Evolutionary conservation across 2,329 filamentous ascomycete genomes (phyloP).

Genomic region (Clonostachys rosea): DNA sequence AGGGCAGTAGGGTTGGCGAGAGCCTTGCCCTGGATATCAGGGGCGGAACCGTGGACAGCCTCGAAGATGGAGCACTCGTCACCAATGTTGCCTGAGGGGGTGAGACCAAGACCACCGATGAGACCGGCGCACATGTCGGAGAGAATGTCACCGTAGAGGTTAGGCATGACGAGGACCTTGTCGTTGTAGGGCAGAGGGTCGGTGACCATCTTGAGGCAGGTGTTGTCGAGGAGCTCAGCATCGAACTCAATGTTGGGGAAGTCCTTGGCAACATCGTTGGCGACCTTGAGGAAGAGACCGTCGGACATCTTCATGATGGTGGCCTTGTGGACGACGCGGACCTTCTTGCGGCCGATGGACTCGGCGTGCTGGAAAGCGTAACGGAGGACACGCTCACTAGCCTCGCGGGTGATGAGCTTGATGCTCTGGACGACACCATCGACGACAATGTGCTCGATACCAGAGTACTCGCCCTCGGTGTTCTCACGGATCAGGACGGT

Average conservation of each 20-base stretch:
- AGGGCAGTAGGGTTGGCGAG: constrained; percentile 97
- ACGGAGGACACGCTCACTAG: constrained; percentile 90
- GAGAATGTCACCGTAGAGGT: constrained; percentile 98
- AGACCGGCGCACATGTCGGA: constrained; percentile 99
- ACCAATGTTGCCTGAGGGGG: constrained; percentile 96
- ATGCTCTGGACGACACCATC: constrained; percentile 98
- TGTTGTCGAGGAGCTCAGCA: constrained; percentile 97
- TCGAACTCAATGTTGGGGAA: constrained; percentile 96
- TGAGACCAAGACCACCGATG: constrained; percentile 94
- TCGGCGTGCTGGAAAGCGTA: constrained; percentile 98
- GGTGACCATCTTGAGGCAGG: constrained; percentile 97
- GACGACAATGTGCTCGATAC: constrained; percentile 97
- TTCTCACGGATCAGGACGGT: constrained; percentile 98
- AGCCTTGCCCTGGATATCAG: constrained; percentile 92
- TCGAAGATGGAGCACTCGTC: constrained; percentile 99
- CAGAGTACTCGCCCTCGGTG: constrained; percentile 99
- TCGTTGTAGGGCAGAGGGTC: constrained; percentile 97
- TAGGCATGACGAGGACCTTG: constrained; percentile 97
- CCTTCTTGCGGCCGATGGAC: constrained; percentile 91
- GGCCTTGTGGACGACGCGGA: constrained; percentile 97
- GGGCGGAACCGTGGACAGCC: constrained; percentile 95
- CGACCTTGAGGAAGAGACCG: constrained; percentile 92
- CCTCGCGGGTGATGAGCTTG: constrained; percentile 96
- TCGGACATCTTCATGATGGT: constrained; percentile 99
- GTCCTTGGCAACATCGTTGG: constrained; percentile 83